Evolutionary conservation across 1,284 basidiomycete genomes (phyloP), one percentile per base, ranked within the genome.

Genomic region (Puccinia novopanici): DNA sequence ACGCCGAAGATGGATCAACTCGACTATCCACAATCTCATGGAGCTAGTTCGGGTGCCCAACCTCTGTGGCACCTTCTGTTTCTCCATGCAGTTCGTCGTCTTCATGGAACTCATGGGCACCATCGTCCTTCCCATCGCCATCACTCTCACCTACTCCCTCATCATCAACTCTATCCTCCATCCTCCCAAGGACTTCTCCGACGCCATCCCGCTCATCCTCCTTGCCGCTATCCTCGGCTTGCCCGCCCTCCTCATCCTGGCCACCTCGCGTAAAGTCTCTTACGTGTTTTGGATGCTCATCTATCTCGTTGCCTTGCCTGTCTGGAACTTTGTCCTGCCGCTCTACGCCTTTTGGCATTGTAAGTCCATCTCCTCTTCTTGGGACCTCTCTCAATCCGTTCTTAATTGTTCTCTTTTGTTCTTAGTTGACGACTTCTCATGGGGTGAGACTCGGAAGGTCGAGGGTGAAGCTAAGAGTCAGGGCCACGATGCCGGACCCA

Each of bases 391-490:
- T n/a, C n/a, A n/a, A n/a, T n/a, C n/a, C n/a, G n/a, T n/a, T n/a
- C n/a, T n/a, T n/a, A 9, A 19, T 57, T 0, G 8, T 42, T 19
- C 42, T 63, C 42, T 63, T 34, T 50, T 61, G 24, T 68, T 68
- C n/a, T 15, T 40, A 80, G 78, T 99, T 86, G 97, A n/a, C n/a
- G n/a, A n/a, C n/a, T n/a, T n/a, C 99, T 84, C 97, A 99, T 87
- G 97, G 97, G 86, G 95, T 94, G 50, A 98, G 96, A 96, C 96
- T 96, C n/a, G n/a, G n/a, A n/a, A n/a, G n/a, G n/a, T n/a, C 0
- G n/a, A n/a, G n/a, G n/a, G n/a, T n/a, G n/a, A n/a, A n/a, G n/a
- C n/a, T n/a, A n/a, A n/a, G n/a, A n/a, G n/a, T n/a, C n/a, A n/a
- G n/a, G n/a, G n/a, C n/a, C n/a, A n/a, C n/a, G n/a, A n/a, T n/a